Percentiles rank a stretch among this genome's conserved stretches.
phyloP scores from a whole-genome alignment of 768 basidiomycete genomes.

The Pisolithus sp. region DNA sequence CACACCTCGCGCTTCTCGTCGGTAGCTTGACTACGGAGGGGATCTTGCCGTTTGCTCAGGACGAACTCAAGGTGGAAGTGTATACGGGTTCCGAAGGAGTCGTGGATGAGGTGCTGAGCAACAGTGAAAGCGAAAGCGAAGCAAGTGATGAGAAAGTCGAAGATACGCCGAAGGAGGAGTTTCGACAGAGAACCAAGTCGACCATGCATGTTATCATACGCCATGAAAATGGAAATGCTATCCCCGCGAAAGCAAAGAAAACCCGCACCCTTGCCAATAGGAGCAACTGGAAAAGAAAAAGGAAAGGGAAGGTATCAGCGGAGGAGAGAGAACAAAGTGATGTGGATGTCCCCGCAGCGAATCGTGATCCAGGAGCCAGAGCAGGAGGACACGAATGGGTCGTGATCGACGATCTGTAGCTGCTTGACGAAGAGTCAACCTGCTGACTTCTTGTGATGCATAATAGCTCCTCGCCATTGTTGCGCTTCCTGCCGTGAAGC shows the following conservation, averaged over 20 bases:
- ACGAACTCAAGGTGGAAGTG: slow-evolving; percentile 57
- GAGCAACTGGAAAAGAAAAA: background rate
- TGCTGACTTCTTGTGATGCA: background rate
- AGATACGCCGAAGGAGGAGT: slow-evolving; percentile 49
- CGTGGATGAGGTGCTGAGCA: slow-evolving; percentile 62
- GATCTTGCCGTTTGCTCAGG: slow-evolving; percentile 58
- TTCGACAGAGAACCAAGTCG: slow-evolving; percentile 64
- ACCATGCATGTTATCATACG: slow-evolving; percentile 54
- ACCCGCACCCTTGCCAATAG: too few relatives aligned
- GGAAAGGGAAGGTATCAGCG: slow-evolving; percentile 4
- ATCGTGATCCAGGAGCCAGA: slow-evolving; percentile 39
- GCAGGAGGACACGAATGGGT: slow-evolving; percentile 35
- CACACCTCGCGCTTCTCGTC: slow-evolving; percentile 63
- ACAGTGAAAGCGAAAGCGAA: slow-evolving; percentile 36
- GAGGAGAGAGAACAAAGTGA: slow-evolving; percentile 3
- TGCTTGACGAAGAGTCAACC: background rate
- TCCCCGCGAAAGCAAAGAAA: slow-evolving; percentile 5
- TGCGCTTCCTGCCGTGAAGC: too few relatives aligned
- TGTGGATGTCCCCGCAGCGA: slow-evolving; percentile 11
- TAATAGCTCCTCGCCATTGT: background rate
- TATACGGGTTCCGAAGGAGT: slow-evolving; percentile 68
- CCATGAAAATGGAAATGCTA: slow-evolving; percentile 43
- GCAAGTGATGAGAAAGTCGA: slow-evolving; percentile 60
- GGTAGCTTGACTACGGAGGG: slow-evolving; percentile 54
- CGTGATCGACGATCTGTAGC: slow-evolving; percentile 2